Base-by-base conservation (phyloP, 352 stramenopile species). In the Globisporangium parvum region DNA sequence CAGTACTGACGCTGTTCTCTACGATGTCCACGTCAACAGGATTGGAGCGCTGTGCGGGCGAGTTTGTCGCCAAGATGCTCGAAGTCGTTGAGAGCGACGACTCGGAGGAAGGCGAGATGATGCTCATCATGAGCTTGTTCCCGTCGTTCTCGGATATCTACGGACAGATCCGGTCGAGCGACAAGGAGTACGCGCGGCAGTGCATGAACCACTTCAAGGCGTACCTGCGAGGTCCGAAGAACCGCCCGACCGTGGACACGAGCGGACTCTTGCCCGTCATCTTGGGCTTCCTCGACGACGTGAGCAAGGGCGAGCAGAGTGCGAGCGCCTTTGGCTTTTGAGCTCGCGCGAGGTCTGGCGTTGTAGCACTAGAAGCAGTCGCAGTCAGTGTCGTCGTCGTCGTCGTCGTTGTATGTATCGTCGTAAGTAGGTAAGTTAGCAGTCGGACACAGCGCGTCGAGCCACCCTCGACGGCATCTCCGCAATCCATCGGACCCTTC, bases 101-200 rank as follows among this genome's bases (percentile, higher is more conserved):
- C 63, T 54, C 75, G 2, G 84, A 93, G 55, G 84, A 91, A 47
- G 84, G 84, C 17, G 76, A 91, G 59, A 79, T 95, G 59, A 68
- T 85, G 57, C 73, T 95, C 51, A 72, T 94, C 46, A 90, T 89
- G 71, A 80, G 69, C 48, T 49, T 94, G 21, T 96, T 96, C 55
- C 87, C 87, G n/a, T 91, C 80, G 46, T 93, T 96, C 66, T 80
- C 82, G 33, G 71, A 93, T 61, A 85, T 92, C 66, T 96, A 88
- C 65, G 70, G 82, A 24, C 85, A 96, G 58, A 89, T 96, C 48
- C 75, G 77, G 42, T 70, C 63, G 40, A 85, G 69, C 50, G 86
- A 96, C 63, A 67, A 65, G 33, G 85, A 90, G 52, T 93, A 91
- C 57, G 85, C 87, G 26, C 76, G 78, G 52, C 85, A 96, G 47